Percentiles rank a stretch among this genome's conserved stretches.
phyloP scores from a whole-genome alignment of 169 alveolate genomes.

The Eimeria mitis region DNA sequence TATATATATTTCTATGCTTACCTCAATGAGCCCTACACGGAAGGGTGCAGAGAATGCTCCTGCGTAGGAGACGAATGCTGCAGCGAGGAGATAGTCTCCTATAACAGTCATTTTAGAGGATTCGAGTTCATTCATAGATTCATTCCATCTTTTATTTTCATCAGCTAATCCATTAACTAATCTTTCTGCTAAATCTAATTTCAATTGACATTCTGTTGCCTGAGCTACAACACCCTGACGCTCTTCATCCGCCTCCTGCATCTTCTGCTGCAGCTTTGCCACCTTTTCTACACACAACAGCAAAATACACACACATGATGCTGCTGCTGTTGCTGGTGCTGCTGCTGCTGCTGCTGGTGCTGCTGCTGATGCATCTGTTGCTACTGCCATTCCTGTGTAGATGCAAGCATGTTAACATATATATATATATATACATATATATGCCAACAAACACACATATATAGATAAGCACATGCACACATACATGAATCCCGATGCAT shows the following conservation, averaged over 20 bases:
- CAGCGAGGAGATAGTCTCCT: constrained; percentile 97
- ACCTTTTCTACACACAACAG: constrained; percentile 86
- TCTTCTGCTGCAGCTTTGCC: constrained; percentile 91
- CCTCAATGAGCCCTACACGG: constrained; percentile 93
- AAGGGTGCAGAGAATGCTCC: constrained; percentile 97
- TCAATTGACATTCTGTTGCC: constrained; percentile 93
- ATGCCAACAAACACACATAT: too few relatives aligned
- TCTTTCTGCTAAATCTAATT: constrained; percentile 96
- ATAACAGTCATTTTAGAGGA: constrained; percentile 92
- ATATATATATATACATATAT: too few relatives aligned
- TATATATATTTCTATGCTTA: neutral
- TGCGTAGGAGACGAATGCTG: constrained; percentile 98
- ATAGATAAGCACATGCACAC: too few relatives aligned
- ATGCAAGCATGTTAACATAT: too few relatives aligned
- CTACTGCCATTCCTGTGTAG: neutral
- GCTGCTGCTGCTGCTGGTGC: neutral
- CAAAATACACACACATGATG: neutral
- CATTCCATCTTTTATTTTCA: constrained; percentile 98
- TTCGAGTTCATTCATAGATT: constrained; percentile 93
- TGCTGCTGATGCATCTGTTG: neutral
- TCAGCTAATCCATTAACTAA: constrained; percentile 97
- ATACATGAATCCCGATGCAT: too few relatives aligned
- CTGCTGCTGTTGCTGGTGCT: neutral
- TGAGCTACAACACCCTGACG: constrained; percentile 93
- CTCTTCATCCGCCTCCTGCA: constrained; percentile 94